Evolutionary conservation across 371 early-diverging fungal genomes (phyloP).

Genomic region (Thermomucor indicae-seudaticae): DNA sequence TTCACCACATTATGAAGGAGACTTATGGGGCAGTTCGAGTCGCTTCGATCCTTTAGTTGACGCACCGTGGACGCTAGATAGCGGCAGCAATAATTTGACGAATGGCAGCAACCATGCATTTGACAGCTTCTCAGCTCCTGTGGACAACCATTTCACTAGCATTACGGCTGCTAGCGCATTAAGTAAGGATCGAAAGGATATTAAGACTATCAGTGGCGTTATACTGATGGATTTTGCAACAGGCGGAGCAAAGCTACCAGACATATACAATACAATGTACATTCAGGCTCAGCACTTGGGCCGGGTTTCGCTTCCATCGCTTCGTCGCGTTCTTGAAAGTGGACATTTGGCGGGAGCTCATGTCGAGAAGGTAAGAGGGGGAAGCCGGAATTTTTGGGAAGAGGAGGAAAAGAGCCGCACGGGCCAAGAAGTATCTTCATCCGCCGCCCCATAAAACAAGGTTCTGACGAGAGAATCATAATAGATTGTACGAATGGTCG

Average conservation of each 20-base stretch:
- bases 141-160: background rate
- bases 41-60: constrained; percentile 6
- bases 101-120: background rate
- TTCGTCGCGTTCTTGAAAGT: constrained; percentile 47
- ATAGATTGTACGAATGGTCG: constrained; percentile 42
- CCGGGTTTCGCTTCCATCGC: constrained; percentile 43
- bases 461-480: background rate
- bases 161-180: background rate
- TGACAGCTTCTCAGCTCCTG: background rate
- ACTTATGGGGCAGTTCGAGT: constrained; percentile 13
- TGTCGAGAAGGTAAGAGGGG: constrained; percentile 50
- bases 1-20: constrained; percentile 13
- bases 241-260: constrained; percentile 56
- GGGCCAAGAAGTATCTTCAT: background rate
- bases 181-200: background rate
- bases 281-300: constrained; percentile 48
- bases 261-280: constrained; percentile 56
- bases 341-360: constrained; percentile 47
- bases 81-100: too few relatives aligned
- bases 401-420: too few relatives aligned
- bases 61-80: too few relatives aligned
- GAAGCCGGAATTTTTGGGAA: too few relatives aligned
- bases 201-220: background rate
- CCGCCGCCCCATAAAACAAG: background rate
- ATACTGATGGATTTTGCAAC: constrained; percentile 1